phyloP scores from a whole-genome alignment of 257 asterid genomes.

The Scutellaria barbata region DNA sequence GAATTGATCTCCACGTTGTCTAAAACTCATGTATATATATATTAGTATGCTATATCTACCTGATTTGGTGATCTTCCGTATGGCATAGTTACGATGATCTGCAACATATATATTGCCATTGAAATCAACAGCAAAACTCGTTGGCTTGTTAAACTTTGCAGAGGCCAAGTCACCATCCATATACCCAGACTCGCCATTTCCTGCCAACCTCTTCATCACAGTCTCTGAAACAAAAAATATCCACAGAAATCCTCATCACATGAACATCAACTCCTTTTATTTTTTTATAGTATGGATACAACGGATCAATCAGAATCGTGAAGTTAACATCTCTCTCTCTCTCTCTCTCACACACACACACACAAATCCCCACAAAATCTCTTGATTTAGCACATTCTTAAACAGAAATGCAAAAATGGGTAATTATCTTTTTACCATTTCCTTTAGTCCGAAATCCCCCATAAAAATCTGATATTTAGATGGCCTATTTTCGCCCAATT shows the following conservation, averaged over 20 bases:
- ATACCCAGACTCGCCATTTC: constrained; percentile 53
- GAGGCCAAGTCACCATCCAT: constrained; percentile 70
- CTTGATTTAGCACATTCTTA: not conserved
- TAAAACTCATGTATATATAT: too few species aligned
- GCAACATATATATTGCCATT: constrained; percentile 82
- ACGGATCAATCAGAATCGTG: constrained; percentile 1
- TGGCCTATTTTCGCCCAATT: not conserved
- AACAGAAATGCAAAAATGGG: not conserved
- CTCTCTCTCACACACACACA: constrained; percentile 7
- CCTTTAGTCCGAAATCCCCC: not conserved
- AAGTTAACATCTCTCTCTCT: not conserved
- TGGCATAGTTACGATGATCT: constrained; percentile 59
- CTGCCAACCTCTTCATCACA: constrained; percentile 60
- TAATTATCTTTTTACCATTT: too few species aligned
- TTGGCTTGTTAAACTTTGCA: constrained; percentile 64
- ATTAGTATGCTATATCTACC: too few species aligned
- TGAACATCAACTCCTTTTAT: not conserved
- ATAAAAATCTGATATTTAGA: not conserved
- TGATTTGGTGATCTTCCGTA: constrained; percentile 74
- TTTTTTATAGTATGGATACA: not conserved
- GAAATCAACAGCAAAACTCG: constrained; percentile 76
- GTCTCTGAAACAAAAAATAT: constrained; percentile 47
- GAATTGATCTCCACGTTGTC: too few species aligned
- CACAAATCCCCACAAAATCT: not conserved
- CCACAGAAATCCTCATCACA: not conserved